Evolutionary conservation across 495 filamentous ascomycete species (phyloP), one percentile per base, ranked within the genome.

Genomic region (Penicillium goetzii): DNA sequence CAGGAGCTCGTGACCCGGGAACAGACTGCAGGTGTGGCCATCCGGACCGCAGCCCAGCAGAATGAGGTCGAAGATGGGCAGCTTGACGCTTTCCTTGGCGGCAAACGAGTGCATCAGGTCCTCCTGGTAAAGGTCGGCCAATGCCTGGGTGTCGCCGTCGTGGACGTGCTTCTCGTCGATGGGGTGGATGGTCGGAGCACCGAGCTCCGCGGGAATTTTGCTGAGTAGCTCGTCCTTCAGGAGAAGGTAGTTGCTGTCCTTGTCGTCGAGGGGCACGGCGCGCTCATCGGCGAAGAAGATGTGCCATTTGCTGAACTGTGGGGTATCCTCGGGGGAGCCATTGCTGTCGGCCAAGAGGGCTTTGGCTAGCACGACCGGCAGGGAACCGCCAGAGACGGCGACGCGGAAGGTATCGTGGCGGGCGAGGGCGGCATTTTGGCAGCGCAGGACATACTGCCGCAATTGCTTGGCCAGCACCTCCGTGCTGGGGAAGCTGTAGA

Each of bases 201-300:
- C 83, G 61, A 85, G 66, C 41, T 83, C 81, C 19, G 79, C 70
- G 11, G 93, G 92, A 57, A 98, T 89, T 78, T 96, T 94, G 81
- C 90, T 86, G 54, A 99, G 83, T 40, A 98, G 80, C 73, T 97
- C 92, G 28, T 86, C 83, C 80, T 97, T 93, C 63, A 99, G 74
- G 9, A 97, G 85, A 47, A 78, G 85, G 78, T 97, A 97, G 80
- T 98, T 99, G 80, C 92, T 97, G 79, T 99, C 96, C 50, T 83
- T 81, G 77, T 98, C 88, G 73, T 93, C 87, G 68, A 97, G 88
- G 11, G 96, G 92, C 32, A 99, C 96, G 30, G 89, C 89, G 66
- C 95, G 91, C 84, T 99, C 95, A 69, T 99, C 95, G 65, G 94
- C 94, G 78, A 97, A 98, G 85, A 97, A 99, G 72, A 99, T 90